Percentiles rank a stretch among this genome's conserved stretches.
These are phyloP conservation scores for Lactifluus rugatus DNA, from an alignment of 768 basidiomycete species.

Conservation along the genomic window DNA sequence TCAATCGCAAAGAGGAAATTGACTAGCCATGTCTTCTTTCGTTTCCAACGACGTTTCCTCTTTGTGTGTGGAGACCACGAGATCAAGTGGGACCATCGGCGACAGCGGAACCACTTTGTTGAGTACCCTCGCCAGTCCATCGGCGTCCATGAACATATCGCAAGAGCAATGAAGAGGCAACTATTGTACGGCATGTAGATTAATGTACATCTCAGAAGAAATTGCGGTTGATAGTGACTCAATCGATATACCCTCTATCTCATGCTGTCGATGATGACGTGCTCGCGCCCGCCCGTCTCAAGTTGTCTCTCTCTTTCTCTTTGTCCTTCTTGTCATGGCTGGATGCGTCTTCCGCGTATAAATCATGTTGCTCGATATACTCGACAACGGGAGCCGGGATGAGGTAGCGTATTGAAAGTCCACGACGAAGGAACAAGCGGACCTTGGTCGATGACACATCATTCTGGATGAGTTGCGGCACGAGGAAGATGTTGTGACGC, in stretches of 20 bases:
- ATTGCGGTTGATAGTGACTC: neutral
- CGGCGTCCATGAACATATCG: too few species aligned
- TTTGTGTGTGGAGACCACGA: too few species aligned
- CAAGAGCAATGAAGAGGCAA: neutral
- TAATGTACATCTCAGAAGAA: neutral
- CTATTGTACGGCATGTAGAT: slow-evolving; percentile 1
- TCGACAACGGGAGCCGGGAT: slow-evolving; percentile 85
- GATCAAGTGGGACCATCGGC: too few species aligned
- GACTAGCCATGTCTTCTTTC: too few species aligned
- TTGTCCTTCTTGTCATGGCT: slow-evolving; percentile 31
- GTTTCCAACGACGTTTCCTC: too few species aligned
- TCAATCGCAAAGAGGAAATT: too few species aligned
- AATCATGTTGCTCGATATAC: slow-evolving; percentile 81
- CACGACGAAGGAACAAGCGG: slow-evolving; percentile 67
- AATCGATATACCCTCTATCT: neutral
- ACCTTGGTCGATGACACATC: slow-evolving; percentile 96
- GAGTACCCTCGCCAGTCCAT: too few species aligned
- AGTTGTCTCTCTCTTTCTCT: slow-evolving; percentile 21
- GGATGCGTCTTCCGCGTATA: slow-evolving; percentile 57
- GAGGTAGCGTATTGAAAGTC: slow-evolving; percentile 80
- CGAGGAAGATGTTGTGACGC: slow-evolving; percentile 44
- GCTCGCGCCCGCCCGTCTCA: slow-evolving; percentile 1
- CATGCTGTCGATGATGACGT: slow-evolving; percentile 6
- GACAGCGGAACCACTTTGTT: too few species aligned
- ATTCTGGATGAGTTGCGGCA: slow-evolving; percentile 92